These are phyloP conservation scores for Trifolium dubium DNA, from an alignment of 306 rosid genomes.

Conservation along the genomic window DNA sequence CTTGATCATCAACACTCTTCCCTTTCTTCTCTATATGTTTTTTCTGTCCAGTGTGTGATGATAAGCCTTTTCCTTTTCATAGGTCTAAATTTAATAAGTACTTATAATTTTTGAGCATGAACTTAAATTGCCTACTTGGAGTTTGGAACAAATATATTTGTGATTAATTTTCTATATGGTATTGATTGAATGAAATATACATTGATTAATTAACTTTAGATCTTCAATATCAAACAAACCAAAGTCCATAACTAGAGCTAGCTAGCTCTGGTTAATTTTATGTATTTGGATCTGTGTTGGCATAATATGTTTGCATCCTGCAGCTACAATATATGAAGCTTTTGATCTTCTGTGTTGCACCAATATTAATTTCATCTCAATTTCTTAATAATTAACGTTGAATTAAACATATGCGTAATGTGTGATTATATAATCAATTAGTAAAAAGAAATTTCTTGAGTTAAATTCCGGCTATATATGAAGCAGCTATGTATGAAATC, in stretches of 20 bases:
- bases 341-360: neutral
- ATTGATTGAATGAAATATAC: neutral
- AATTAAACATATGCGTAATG: neutral
- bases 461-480: no score
- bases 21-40: no score
- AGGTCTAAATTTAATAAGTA: no score
- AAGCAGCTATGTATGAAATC: neutral
- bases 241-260: no score
- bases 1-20: neutral
- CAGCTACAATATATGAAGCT: neutral
- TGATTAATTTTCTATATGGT: neutral
- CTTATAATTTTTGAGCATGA: no score
- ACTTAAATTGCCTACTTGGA: no score
- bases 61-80: no score
- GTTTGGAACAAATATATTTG: no score
- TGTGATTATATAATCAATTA: no score
- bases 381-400: neutral
- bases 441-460: neutral
- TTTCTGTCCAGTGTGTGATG: no score
- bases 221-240: neutral
- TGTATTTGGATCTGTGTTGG: neutral
- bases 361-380: neutral
- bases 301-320: no score
- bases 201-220: neutral
- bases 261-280: neutral